Evolutionary conservation across 257 asterid genomes (phyloP), one percentile per base, ranked within the genome.

Genomic region (Mitragyna speciosa): DNA sequence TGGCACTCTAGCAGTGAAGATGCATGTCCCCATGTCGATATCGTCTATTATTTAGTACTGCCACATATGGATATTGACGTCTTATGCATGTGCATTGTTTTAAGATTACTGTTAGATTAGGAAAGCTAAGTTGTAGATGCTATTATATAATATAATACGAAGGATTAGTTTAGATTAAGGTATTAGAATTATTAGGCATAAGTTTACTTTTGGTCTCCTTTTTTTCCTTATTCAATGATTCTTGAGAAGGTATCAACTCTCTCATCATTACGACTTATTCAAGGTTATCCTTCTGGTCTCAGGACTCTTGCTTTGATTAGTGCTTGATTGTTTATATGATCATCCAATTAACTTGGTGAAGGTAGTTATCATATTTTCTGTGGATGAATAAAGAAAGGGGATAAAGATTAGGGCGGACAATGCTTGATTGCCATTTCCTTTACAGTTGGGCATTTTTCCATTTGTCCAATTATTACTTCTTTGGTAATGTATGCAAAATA

Each of bases 251-350:
- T 17, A 41, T n/a, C 12, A 28, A 14, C n/a, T 67, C 47, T 36
- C 3, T 16, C 26, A 72, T 48, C 26, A 72, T 48, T 72, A 14
- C 7, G 77, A 51, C 47, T 51, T 73, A 17, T 49, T 73, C 65
- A 51, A 73, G 28, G 51, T 73, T 73, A 73, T 73, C 77, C 65
- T 30, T 72, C 64, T 28, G n/a, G 36, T 6, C 71, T 15, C 49
- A 5, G 7, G 45, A 54, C 41, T 26, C 22, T 72, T 20, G 26
- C 58, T 48, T 12, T 26, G 5, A 26, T 28, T 43, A 26, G 2
- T 45, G 24, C n/a, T 48, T 48, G n/a, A 16, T 5, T 70, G n/a
- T 11, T 22, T 20, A 45, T 45, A 12, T 72, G 4, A 11, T 1
- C 20, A 15, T 51, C 77, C 77, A 39, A 16, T 51, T 30, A 73